A percentile compares a stretch with the other conserved stretches of the same genome.
These are phyloP conservation scores for Globisporangium recalcitrans DNA, from an alignment of 352 stramenopile species.

Conservation along the genomic window DNA sequence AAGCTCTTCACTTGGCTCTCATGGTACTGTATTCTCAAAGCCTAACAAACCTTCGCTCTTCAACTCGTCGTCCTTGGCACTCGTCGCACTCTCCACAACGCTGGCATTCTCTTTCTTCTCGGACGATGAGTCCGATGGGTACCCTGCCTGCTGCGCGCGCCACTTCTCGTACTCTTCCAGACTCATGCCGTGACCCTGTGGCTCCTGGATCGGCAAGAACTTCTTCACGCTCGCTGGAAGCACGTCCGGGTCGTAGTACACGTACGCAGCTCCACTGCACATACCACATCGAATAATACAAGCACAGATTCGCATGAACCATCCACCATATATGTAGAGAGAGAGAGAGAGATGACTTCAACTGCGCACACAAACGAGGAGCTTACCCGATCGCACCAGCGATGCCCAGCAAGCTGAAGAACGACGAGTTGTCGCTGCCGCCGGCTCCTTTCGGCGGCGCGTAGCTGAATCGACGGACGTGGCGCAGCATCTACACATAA, in stretches of 20 bases:
- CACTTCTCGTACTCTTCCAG: conserved; percentile 85
- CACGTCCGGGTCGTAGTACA: conserved; percentile 85
- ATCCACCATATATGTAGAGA: neutral
- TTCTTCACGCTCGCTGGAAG: conserved; percentile 68
- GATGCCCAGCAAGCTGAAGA: conserved; percentile 72
- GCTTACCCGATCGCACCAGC: conserved; percentile 52
- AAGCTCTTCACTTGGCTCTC: conserved; percentile 4
- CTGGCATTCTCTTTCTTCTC: conserved; percentile 30
- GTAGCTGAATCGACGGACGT: conserved; percentile 61
- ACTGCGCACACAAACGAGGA: neutral
- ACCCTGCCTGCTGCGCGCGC: conserved; percentile 65
- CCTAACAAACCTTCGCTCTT: conserved; percentile 23
- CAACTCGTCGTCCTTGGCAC: conserved; percentile 14
- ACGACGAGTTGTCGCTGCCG: conserved; percentile 72
- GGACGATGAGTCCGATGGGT: conserved; percentile 18
- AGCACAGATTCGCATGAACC: neutral
- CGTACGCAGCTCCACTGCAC: conserved; percentile 63
- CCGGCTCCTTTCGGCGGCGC: conserved; percentile 52
- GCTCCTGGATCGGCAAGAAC: conserved; percentile 76
- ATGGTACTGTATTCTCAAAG: neutral
- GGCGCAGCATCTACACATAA: conserved; percentile 17
- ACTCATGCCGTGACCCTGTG: conserved; percentile 78
- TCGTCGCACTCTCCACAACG: conserved; percentile 1
- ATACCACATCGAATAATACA: neutral
- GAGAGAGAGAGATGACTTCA: neutral